Conservation (phyloP, 768 basidiomycete genomes). For the Suillus variegatus region DNA sequence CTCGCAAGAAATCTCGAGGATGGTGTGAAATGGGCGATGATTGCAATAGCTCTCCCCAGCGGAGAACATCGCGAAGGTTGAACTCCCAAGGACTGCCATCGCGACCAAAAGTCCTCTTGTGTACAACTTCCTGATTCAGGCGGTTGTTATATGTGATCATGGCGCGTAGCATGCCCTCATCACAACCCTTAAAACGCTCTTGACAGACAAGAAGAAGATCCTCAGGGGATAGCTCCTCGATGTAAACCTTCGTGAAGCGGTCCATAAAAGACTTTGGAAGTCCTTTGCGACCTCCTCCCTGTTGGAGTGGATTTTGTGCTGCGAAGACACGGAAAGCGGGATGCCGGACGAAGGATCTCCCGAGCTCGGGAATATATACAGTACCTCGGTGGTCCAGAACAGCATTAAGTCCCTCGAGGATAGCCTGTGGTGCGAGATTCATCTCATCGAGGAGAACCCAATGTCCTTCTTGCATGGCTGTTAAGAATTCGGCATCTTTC, state of each 20-base stretch:
- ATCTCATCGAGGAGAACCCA: constrained; percentile 99
- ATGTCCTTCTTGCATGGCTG: constrained; percentile 90
- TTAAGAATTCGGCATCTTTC: constrained; percentile 96
- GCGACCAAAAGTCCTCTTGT: constrained; percentile 66
- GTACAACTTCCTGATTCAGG: constrained; percentile 66
- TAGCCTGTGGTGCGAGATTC: constrained; percentile 96
- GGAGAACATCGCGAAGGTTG: constrained; percentile 91
- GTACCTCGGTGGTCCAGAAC: constrained; percentile 94
- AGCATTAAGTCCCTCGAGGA: constrained; percentile 96
- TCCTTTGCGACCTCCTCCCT: constrained; percentile 97
- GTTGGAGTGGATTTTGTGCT: constrained; percentile 93
- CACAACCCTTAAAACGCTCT: constrained; percentile 66
- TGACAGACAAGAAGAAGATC: constrained; percentile 82
- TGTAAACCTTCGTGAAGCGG: constrained; percentile 96
- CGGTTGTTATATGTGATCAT: constrained; percentile 86
- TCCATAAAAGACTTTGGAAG: constrained; percentile 97
- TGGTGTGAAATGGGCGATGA: constrained; percentile 35
- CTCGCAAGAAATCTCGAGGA: constrained; percentile 65
- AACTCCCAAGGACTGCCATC: constrained; percentile 97
- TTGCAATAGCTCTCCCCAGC: constrained; percentile 73
- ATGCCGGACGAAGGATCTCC: constrained; percentile 83
- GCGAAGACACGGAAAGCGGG: constrained; percentile 97
- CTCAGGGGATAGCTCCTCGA: constrained; percentile 76
- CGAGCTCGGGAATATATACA: constrained; percentile 94
- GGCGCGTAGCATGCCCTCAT: constrained; percentile 50